Evolutionary conservation across 2,329 filamentous ascomycete genomes (phyloP).

Genomic region (Paraphaeosphaeria minitans): DNA sequence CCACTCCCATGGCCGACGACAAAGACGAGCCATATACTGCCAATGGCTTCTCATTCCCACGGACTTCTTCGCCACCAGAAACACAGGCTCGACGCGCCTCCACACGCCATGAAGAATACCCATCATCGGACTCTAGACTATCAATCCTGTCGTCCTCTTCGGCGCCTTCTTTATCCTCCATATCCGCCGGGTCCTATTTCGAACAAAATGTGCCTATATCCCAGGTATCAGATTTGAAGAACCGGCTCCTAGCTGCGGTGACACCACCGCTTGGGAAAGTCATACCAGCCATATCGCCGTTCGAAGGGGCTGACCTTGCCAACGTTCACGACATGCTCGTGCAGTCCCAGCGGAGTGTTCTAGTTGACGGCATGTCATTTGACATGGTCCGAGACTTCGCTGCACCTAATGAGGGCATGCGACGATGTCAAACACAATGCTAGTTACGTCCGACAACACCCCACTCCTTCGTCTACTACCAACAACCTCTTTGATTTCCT

Average conservation of each 20-base stretch:
- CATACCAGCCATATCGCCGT: constrained; percentile 40
- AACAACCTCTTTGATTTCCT: constrained; percentile 22
- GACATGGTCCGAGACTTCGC: constrained; percentile 41
- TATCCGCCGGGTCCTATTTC: constrained; percentile 40
- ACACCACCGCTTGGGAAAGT: constrained; percentile 33
- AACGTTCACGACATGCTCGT: constrained; percentile 40
- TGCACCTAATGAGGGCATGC: constrained; percentile 21
- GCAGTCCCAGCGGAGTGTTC: constrained; percentile 39
- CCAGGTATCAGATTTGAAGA: constrained; percentile 29
- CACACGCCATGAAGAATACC: constrained; percentile 25
- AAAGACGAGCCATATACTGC: constrained; percentile 25
- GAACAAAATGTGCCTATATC: constrained; percentile 35
- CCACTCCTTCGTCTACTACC: constrained; percentile 15
- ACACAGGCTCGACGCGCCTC: constrained; percentile 12
- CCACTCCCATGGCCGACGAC: constrained; percentile 33
- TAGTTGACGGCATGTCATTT: constrained; percentile 44
- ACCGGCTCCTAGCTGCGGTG: constrained; percentile 39
- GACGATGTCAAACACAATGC: constrained; percentile 32
- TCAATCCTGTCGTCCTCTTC: constrained; percentile 39
- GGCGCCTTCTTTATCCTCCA: constrained; percentile 38
- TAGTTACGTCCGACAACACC: constrained; percentile 14
- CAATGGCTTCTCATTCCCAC: constrained; percentile 29
- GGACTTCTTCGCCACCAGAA: constrained; percentile 18
- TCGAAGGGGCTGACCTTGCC: constrained; percentile 34
- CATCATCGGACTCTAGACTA: constrained; percentile 31